Evolutionary conservation across 2,329 filamentous ascomycete genomes (phyloP).

Genomic region (Penicillium sp.): DNA sequence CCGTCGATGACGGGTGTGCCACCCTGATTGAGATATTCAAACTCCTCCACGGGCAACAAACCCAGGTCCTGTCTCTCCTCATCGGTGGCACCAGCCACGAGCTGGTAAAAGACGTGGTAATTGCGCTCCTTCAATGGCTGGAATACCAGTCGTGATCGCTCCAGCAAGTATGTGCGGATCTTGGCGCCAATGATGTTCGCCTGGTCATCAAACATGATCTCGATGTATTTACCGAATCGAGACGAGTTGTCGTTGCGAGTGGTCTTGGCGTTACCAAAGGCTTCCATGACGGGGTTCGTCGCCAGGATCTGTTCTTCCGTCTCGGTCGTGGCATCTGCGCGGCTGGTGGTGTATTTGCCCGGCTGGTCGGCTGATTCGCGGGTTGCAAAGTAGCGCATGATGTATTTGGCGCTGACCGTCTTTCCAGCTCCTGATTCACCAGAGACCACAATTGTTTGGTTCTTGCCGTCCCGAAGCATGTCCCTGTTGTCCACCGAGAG

Average conservation of each 20-base stretch:
- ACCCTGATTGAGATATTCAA: conserved; percentile 94
- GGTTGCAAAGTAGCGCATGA: conserved; percentile 99
- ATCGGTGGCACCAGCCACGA: conserved; percentile 86
- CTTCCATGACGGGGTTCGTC: conserved; percentile 99
- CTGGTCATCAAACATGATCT: conserved; percentile 96
- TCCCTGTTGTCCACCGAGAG: conserved; percentile 58
- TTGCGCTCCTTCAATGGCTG: conserved; percentile 96
- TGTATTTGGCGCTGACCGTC: conserved; percentile 98
- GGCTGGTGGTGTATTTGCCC: conserved; percentile 67
- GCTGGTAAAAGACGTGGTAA: conserved; percentile 98
- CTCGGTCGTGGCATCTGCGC: conserved; percentile 80
- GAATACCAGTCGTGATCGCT: conserved; percentile 92
- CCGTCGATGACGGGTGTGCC: conserved; percentile 86
- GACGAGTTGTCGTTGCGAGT: conserved; percentile 99
- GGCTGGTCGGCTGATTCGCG: conserved; percentile 88
- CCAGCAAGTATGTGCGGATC: conserved; percentile 91
- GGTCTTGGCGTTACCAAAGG: conserved; percentile 99
- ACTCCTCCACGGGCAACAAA: conserved; percentile 78
- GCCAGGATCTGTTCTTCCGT: conserved; percentile 98
- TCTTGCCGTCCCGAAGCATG: conserved; percentile 92
- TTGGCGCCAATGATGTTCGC: conserved; percentile 97
- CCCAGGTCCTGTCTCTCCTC: conserved; percentile 72
- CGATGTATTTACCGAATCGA: conserved; percentile 98
- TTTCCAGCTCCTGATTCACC: conserved; percentile 98
- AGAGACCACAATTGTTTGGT: conserved; percentile 98